Evolutionary conservation across 2,329 filamentous ascomycete genomes (phyloP), one percentile per base, ranked within the genome.

Genomic region (Penicillium sclerotigenum): DNA sequence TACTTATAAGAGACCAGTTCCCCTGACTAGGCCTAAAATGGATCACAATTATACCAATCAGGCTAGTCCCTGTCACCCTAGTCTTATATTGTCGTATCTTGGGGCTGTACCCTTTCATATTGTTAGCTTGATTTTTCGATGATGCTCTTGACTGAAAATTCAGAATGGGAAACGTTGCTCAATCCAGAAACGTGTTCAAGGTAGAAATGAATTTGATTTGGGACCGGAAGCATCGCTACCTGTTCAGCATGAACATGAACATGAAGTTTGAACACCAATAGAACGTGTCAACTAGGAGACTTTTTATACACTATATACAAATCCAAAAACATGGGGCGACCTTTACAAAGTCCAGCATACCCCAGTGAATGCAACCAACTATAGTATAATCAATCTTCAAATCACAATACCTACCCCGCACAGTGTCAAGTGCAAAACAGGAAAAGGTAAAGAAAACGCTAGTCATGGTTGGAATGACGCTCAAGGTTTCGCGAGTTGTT

Each of bases 401-500:
- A 29, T 36, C n/a, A 46, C 13, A 31, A 52, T 28, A n/a, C 26
- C 0, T 29, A 36, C 14, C 24, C 33, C 31, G 18, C 33, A 29
- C 9, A 24, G 29, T 28, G 7, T 47, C 14, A 14, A 31, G 18
- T 18, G 31, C 9, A 52, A 45, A 52, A 42, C 14, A 29, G 5
- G 22, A 33, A 45, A 28, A 50, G 34, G 16, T 28, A 47, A 24
- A 47, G 8, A 29, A 41, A 47, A 47, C 22, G 29, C 54, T 10
- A 47, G 34, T 42, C 36, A 47, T 47, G n/a, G 13, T 42, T 13
- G 36, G 14, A 56, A 42, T n/a, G 37, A 7, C 7, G 16, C 22
- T 67, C 52, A 67, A 22, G 75, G 75, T 54, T 78, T 78, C 45
- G 70, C 71, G 22, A 78, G 69, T 59, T 78, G 75, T 56, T 77